Evolutionary conservation across 495 filamentous ascomycete species (phyloP).

Genomic region (Trichoderma virens): DNA sequence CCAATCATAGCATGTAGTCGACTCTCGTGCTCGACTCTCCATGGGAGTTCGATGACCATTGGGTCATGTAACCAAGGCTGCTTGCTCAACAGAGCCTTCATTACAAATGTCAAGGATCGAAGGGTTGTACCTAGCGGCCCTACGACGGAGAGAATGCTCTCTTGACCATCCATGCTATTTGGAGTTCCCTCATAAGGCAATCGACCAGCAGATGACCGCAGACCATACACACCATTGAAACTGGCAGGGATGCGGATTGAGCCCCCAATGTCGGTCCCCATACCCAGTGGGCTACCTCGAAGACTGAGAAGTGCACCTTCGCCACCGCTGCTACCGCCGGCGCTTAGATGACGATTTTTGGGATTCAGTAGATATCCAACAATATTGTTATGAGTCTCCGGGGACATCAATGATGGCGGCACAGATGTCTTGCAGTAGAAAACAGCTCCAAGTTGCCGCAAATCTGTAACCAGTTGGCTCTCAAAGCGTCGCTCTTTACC

Average conservation of each 20-base stretch:
- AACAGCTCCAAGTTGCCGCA: slow-evolving; percentile 47
- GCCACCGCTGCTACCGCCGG: slow-evolving; percentile 55
- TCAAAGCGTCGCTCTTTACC: neutral
- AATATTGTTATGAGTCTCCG: slow-evolving; percentile 54
- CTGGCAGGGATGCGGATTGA: slow-evolving; percentile 54
- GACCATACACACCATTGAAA: slow-evolving; percentile 49
- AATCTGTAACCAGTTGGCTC: neutral
- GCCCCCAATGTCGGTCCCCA: slow-evolving; percentile 67
- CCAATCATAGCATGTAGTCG: neutral
- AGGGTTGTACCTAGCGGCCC: slow-evolving; percentile 23
- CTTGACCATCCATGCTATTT: slow-evolving; percentile 29
- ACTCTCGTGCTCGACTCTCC: too few relatives aligned
- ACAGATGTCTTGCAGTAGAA: slow-evolving; percentile 77
- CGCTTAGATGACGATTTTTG: slow-evolving; percentile 45
- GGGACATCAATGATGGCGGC: slow-evolving; percentile 46
- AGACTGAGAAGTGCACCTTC: slow-evolving; percentile 45
- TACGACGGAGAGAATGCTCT: slow-evolving; percentile 20
- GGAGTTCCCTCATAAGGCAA: slow-evolving; percentile 37
- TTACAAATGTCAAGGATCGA: too few relatives aligned
- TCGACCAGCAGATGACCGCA: slow-evolving; percentile 51
- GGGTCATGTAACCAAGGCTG: slow-evolving; percentile 24
- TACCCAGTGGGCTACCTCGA: slow-evolving; percentile 31
- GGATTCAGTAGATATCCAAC: slow-evolving; percentile 62
- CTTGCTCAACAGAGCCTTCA: slow-evolving; percentile 22
- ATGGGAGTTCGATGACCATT: slow-evolving; percentile 24